Evolutionary conservation across 1,284 basidiomycete genomes (phyloP).

Genomic region (Pseudozyma thailandica): DNA sequence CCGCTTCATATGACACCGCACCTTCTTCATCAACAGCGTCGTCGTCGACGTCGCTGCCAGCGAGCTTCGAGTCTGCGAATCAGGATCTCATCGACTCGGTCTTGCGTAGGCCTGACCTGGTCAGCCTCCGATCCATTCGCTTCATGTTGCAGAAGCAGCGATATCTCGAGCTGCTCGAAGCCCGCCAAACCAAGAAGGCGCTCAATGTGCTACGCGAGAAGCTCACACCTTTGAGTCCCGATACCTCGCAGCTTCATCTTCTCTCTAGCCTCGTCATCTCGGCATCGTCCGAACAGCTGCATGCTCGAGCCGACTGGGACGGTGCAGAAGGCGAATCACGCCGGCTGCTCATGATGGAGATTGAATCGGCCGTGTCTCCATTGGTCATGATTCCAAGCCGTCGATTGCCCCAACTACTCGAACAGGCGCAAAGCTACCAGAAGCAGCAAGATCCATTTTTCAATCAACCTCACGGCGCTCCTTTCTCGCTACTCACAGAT

Average conservation of each 20-base stretch:
- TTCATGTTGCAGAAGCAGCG: conserved; percentile 94
- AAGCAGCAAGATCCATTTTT: conserved; percentile 62
- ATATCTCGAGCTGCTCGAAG: conserved; percentile 92
- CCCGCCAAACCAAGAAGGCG: conserved; percentile 81
- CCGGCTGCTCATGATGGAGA: conserved; percentile 77
- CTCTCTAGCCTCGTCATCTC: conserved; percentile 63
- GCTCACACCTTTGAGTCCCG: conserved; percentile 74
- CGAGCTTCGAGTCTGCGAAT: conserved; percentile 7
- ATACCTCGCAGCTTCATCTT: conserved; percentile 53
- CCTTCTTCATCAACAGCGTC: conserved; percentile 18
- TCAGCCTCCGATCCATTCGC: conserved; percentile 73
- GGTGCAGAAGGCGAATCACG: conserved; percentile 84
- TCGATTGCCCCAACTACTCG: conserved; percentile 83
- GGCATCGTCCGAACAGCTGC: conserved; percentile 77
- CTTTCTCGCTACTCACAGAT: conserved; percentile 85
- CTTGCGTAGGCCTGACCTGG: conserved; percentile 44
- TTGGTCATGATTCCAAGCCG: conserved; percentile 90
- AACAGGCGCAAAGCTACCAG: conserved; percentile 85
- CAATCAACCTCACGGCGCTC: conserved; percentile 66
- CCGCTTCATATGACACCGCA: conserved; percentile 9
- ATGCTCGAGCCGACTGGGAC: conserved; percentile 85
- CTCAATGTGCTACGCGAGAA: conserved; percentile 86
- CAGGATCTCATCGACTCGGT: conserved; percentile 48
- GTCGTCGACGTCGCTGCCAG: conserved; percentile 22
- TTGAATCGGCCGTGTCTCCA: conserved; percentile 90